Conservation (phyloP, 768 basidiomycete species). For the Sarcodon aspratus region DNA sequence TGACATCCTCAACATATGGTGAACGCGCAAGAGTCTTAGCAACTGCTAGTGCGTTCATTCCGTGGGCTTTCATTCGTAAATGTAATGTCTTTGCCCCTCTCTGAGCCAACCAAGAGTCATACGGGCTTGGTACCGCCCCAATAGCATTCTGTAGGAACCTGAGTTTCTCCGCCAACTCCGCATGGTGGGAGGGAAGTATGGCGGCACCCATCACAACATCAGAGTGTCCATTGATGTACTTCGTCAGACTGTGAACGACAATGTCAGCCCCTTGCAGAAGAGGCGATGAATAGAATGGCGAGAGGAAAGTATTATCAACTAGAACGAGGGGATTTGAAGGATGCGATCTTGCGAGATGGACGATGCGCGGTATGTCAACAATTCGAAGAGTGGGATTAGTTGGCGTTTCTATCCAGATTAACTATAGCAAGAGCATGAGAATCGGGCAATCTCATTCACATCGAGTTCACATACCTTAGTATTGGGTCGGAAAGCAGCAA, state of each 20-base stretch:
- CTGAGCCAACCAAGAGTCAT: slow-evolving; percentile 86
- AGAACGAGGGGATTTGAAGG: slow-evolving; percentile 65
- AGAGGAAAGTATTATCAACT: slow-evolving; percentile 92
- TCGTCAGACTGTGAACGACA: slow-evolving; percentile 74
- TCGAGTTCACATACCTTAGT: slow-evolving; percentile 52
- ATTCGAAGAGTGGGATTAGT: slow-evolving; percentile 91
- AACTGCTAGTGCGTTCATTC: slow-evolving; percentile 67
- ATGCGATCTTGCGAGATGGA: slow-evolving; percentile 50
- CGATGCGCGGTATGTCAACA: slow-evolving; percentile 68
- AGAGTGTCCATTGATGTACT: slow-evolving; percentile 91
- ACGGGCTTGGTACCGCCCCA: slow-evolving; percentile 75
- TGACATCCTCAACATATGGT: slow-evolving; percentile 63
- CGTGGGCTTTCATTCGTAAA: slow-evolving; percentile 81
- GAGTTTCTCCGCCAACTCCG: slow-evolving; percentile 38
- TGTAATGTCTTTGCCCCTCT: slow-evolving; percentile 88
- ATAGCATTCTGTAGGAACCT: slow-evolving; percentile 87
- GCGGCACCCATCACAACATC: slow-evolving; percentile 88
- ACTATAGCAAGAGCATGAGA: slow-evolving; percentile 25
- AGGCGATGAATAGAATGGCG: slow-evolving; percentile 84
- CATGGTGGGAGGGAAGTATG: slow-evolving; percentile 51
- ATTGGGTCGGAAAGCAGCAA: slow-evolving; percentile 57
- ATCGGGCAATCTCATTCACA: background rate
- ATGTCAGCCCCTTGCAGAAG: slow-evolving; percentile 79
- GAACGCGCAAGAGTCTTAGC: slow-evolving; percentile 46
- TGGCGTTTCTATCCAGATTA: slow-evolving; percentile 92